Percentiles rank a stretch among this genome's conserved stretches.
These are phyloP conservation scores for Thelonectria discophora DNA, from an alignment of 2,329 filamentous ascomycete genomes.

Conservation along the genomic window DNA sequence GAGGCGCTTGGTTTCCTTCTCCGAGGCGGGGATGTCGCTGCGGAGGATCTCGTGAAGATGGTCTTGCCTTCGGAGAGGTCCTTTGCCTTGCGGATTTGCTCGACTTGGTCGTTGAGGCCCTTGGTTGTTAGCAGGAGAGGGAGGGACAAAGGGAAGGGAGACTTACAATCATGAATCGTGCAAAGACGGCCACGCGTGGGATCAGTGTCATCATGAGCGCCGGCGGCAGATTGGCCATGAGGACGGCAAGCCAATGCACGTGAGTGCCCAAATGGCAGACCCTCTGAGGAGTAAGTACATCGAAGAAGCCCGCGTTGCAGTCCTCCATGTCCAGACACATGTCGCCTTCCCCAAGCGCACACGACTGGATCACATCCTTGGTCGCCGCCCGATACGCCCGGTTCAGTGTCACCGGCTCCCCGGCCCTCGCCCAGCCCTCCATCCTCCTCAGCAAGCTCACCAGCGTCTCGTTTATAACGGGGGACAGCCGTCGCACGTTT, in stretches of 20 bases:
- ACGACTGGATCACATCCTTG: conserved; percentile 35
- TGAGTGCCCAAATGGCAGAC: conserved; percentile 37
- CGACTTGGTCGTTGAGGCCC: conserved; percentile 21
- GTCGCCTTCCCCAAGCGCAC: conserved; percentile 34
- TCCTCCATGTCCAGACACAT: conserved; percentile 44
- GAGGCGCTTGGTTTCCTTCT: conserved; percentile 47
- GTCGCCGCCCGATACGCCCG: conserved; percentile 24
- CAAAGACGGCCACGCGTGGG: conserved; percentile 21
- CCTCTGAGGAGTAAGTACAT: conserved; percentile 27
- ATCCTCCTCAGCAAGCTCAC: conserved; percentile 12
- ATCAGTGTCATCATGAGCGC: conserved; percentile 32
- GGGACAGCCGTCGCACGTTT: conserved; percentile 28
- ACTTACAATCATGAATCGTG: conserved; percentile 15
- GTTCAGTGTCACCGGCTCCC: conserved; percentile 15
- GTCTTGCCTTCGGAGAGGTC: conserved; percentile 33
- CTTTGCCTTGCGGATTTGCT: conserved; percentile 19
- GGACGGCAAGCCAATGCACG: conserved; percentile 31
- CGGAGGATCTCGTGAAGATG: conserved; percentile 45
- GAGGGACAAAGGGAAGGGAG: accelerated
- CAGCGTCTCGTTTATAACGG: conserved; percentile 28
- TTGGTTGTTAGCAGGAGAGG: neutral
- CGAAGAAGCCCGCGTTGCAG: conserved; percentile 42
- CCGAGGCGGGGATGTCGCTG: conserved; percentile 42
- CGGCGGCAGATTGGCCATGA: conserved; percentile 34
- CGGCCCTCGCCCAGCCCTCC: conserved; percentile 22